These are phyloP conservation scores for Leccinellum rugosiceps DNA, from an alignment of 768 basidiomycete genomes.

Conservation along the genomic window DNA sequence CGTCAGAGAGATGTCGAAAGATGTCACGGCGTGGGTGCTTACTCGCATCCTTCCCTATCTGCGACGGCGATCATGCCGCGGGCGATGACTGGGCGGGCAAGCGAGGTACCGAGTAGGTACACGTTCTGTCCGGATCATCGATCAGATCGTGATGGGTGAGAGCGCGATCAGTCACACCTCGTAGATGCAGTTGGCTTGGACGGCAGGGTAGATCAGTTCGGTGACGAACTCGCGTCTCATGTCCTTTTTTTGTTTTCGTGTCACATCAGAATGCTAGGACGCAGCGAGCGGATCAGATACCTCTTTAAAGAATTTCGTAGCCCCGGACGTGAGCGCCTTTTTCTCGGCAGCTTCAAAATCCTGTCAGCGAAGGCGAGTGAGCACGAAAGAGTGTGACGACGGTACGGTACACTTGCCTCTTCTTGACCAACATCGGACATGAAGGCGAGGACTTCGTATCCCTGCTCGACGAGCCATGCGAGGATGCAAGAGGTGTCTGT, in stretches of 20 bases:
- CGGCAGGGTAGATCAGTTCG: constrained; percentile 95
- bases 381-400: neutral
- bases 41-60: constrained; percentile 93
- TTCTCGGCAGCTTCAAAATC: constrained; percentile 89
- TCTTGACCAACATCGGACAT: constrained; percentile 96
- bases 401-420: constrained; percentile 47
- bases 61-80: constrained; percentile 98
- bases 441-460: constrained; percentile 96
- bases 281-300: constrained; percentile 38
- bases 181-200: constrained; percentile 98
- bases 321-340: constrained; percentile 89
- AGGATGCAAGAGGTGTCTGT: constrained; percentile 98
- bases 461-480: constrained; percentile 97
- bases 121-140: constrained; percentile 56
- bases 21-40: constrained; percentile 30
- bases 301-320: constrained; percentile 93
- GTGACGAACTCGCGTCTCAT: constrained; percentile 92
- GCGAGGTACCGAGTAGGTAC: constrained; percentile 95
- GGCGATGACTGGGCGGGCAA: constrained; percentile 97
- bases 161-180: constrained; percentile 52
- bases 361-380: constrained; percentile 36
- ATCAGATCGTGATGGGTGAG: neutral
- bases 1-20: neutral
- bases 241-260: constrained; percentile 58
- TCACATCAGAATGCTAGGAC: neutral